Conservation (phyloP, 2,329 filamentous ascomycete genomes). For the Trichoderma semiorbis region DNA sequence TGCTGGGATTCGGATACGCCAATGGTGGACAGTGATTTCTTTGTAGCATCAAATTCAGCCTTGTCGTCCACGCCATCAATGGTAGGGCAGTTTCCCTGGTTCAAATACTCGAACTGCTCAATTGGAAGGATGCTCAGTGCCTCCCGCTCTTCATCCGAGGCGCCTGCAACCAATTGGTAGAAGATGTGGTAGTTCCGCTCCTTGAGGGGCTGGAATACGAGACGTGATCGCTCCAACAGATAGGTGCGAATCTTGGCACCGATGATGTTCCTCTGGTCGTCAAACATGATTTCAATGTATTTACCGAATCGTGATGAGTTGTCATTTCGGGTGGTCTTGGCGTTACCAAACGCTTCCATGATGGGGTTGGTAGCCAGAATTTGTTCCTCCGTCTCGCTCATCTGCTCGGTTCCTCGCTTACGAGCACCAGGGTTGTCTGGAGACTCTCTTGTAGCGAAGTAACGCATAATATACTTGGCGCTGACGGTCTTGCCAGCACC, state of each 20-base stretch:
- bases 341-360: constrained; percentile 99
- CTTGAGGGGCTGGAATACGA: constrained; percentile 96
- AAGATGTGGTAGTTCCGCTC: constrained; percentile 99
- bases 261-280: constrained; percentile 91
- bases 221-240: constrained; percentile 85
- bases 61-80: constrained; percentile 97
- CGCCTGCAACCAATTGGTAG: constrained; percentile 92
- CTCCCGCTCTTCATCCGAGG: constrained; percentile 77
- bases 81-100: constrained; percentile 84
- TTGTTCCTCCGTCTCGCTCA: constrained; percentile 98
- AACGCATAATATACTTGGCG: constrained; percentile 99
- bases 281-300: constrained; percentile 99
- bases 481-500: constrained; percentile 99
- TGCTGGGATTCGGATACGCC: constrained; percentile 75
- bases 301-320: constrained; percentile 99
- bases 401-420: constrained; percentile 72
- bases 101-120: constrained; percentile 93
- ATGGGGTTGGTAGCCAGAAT: constrained; percentile 98
- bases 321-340: constrained; percentile 98
- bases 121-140: constrained; percentile 75
- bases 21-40: constrained; percentile 81
- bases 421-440: constrained; percentile 80
- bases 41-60: constrained; percentile 86
- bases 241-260: constrained; percentile 97
- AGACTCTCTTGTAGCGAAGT: constrained; percentile 95